Percentiles rank a stretch among this genome's conserved stretches.
Conservation (phyloP, 352 stramenopile species). For the Phytophthora citricola region DNA sequence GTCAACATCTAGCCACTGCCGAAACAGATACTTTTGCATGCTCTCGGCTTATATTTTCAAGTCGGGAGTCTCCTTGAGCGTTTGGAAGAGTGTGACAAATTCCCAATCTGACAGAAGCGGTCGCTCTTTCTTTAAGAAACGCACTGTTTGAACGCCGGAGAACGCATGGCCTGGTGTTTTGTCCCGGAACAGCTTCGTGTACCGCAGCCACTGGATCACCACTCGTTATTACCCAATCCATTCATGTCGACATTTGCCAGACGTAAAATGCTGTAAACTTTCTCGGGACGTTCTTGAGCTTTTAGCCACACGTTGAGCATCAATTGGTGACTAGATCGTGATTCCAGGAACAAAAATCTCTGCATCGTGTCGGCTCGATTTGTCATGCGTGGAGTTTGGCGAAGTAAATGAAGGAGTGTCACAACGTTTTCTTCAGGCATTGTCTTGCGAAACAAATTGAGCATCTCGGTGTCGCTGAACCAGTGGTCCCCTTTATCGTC, state of each 20-base stretch:
- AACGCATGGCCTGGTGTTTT: not conserved
- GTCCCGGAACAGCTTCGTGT: not conserved
- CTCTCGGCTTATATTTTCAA: constrained; percentile 5
- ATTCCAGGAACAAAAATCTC: not conserved
- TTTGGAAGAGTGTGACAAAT: constrained; percentile 1
- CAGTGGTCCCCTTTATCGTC: not conserved
- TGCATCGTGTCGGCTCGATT: constrained; percentile 1
- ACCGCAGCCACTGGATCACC: not conserved
- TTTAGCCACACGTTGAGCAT: constrained; percentile 2
- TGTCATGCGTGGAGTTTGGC: not conserved
- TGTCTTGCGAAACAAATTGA: not conserved
- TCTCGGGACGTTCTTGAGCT: not conserved
- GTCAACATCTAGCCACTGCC: not conserved
- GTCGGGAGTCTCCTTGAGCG: not conserved
- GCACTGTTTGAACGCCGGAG: not conserved
- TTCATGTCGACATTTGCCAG: not conserved
- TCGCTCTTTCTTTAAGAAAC: not conserved
- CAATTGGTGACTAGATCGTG: not conserved
- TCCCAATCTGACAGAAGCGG: not conserved
- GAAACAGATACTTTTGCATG: not conserved
- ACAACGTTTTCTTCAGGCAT: not conserved
- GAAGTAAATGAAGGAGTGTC: not conserved
- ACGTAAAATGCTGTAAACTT: constrained; percentile 2
- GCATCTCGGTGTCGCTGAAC: not conserved
- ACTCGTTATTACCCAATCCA: not conserved